A percentile compares a stretch with the other conserved stretches of the same genome.
Conservation (phyloP, 2,329 filamentous ascomycete species). For the Torrubiella hemipterigena region DNA sequence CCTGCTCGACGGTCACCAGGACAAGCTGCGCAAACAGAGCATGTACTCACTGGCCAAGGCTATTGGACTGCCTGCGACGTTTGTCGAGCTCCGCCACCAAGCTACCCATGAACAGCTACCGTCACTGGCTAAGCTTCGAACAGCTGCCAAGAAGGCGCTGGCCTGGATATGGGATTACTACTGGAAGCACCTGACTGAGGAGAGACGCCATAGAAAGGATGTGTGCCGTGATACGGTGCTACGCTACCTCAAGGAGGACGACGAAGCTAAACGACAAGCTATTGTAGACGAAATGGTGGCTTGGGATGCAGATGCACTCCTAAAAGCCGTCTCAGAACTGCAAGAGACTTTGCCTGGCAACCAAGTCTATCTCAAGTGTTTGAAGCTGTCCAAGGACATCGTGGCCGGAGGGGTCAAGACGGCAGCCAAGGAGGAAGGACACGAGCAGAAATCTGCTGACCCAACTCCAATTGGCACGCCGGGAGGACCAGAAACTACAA, state of each 20-base stretch:
- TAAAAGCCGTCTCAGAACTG: slow-evolving; percentile 26
- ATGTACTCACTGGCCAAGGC: slow-evolving; percentile 63
- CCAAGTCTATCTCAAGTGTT: slow-evolving; percentile 27
- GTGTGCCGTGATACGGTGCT: slow-evolving; percentile 21
- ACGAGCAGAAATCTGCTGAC: slow-evolving; percentile 4
- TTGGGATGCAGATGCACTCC: slow-evolving; percentile 23
- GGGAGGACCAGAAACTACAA: slow-evolving; percentile 1
- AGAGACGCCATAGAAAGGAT: too few relatives aligned
- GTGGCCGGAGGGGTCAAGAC: slow-evolving; percentile 14
- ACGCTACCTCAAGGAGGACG: slow-evolving; percentile 23
- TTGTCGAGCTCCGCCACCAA: slow-evolving; percentile 83
- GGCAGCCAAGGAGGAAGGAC: slow-evolving; percentile 1
- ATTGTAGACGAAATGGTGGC: slow-evolving; percentile 17
- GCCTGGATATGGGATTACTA: slow-evolving; percentile 85
- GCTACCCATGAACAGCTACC: slow-evolving; percentile 84
- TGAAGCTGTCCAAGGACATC: slow-evolving; percentile 31
- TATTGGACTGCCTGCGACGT: slow-evolving; percentile 60
- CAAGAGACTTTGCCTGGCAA: slow-evolving; percentile 28
- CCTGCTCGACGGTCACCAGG: slow-evolving; percentile 61
- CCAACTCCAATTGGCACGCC: slow-evolving; percentile 10
- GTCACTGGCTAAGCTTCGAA: slow-evolving; percentile 58
- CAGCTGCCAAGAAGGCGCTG: slow-evolving; percentile 57
- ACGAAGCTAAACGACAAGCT: slow-evolving; percentile 13
- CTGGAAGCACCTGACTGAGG: slow-evolving; percentile 48
- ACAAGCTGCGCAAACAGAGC: slow-evolving; percentile 53